These are phyloP conservation scores for Rutidosis leptorrhynchoides DNA, from an alignment of 129 eudicot genomes.

Conservation along the genomic window DNA sequence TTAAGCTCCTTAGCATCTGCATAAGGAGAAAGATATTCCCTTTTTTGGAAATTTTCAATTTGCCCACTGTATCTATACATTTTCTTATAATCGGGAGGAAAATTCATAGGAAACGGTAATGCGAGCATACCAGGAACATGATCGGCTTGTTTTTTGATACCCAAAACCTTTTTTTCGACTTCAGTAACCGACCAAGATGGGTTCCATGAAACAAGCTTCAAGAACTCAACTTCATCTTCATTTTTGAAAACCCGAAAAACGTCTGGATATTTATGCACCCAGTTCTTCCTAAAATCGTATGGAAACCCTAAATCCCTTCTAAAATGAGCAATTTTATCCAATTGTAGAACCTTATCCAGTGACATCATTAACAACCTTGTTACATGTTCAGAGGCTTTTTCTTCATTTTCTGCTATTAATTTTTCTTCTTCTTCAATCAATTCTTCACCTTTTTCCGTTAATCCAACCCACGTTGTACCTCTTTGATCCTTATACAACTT, in stretches of 20 bases:
- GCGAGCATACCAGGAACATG: conserved; percentile 74
- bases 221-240: conserved; percentile 68
- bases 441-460: conserved; percentile 65
- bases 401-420: conserved; percentile 43
- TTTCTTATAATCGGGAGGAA: conserved; percentile 67
- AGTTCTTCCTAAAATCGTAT: conserved; percentile 59
- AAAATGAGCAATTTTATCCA: conserved; percentile 58
- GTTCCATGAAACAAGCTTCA: conserved; percentile 88
- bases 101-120: conserved; percentile 74
- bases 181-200: conserved; percentile 73
- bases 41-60: conserved; percentile 71
- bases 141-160: conserved; percentile 30
- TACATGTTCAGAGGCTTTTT: conserved; percentile 62
- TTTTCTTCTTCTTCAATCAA: conserved; percentile 68
- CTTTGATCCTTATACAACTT: conserved; percentile 68
- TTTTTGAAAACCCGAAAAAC: conserved; percentile 55
- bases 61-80: conserved; percentile 56
- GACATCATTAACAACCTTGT: conserved; percentile 88
- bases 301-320: conserved; percentile 93
- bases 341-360: conserved; percentile 47
- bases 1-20: conserved; percentile 75
- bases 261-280: conserved; percentile 47
- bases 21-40: conserved; percentile 81
- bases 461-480: conserved; percentile 75
- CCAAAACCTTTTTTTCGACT: conserved; percentile 58